Evolutionary conservation across 352 stramenopile genomes (phyloP).

Genomic region (Phytophthora fragariae): DNA sequence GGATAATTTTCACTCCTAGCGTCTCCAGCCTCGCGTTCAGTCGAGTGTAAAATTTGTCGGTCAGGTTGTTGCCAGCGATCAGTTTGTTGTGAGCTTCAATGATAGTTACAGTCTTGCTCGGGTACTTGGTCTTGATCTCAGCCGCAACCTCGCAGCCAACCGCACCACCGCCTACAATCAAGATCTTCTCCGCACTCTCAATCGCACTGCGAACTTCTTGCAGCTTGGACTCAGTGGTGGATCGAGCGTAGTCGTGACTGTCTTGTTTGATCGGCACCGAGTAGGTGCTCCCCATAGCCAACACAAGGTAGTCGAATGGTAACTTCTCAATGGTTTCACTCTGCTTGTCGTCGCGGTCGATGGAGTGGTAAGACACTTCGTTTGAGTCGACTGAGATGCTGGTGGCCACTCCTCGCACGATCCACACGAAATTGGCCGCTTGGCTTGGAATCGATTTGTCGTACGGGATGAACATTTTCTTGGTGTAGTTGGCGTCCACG

Average conservation of each 20-base stretch:
- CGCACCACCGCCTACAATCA: constrained; percentile 40
- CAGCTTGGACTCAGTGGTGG: constrained; percentile 34
- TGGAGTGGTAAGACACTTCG: constrained; percentile 32
- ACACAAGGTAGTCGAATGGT: constrained; percentile 48
- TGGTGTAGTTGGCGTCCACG: constrained; percentile 40
- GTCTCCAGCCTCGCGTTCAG: constrained; percentile 28
- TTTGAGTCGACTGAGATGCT: constrained; percentile 34
- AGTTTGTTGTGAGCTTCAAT: constrained; percentile 36
- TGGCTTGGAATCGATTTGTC: constrained; percentile 36
- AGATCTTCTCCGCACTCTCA: constrained; percentile 30
- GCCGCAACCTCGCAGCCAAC: constrained; percentile 48
- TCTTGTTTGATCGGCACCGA: constrained; percentile 43
- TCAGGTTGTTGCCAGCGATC: constrained; percentile 29
- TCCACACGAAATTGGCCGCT: constrained; percentile 26
- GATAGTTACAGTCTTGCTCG: constrained; percentile 43
- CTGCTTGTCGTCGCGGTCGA: constrained; percentile 29
- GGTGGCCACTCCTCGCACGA: constrained; percentile 36
- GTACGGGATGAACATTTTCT: constrained; percentile 52
- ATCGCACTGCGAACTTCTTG: constrained; percentile 36
- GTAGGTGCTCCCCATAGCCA: constrained; percentile 49
- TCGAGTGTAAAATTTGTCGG: constrained; percentile 28
- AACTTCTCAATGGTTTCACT: constrained; percentile 26
- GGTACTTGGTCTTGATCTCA: constrained; percentile 46
- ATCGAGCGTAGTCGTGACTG: constrained; percentile 21
- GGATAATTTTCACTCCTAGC: constrained; percentile 35